Conservation (phyloP, 2,329 filamentous ascomycete species). For the Sporothrix pseudoabietina region DNA sequence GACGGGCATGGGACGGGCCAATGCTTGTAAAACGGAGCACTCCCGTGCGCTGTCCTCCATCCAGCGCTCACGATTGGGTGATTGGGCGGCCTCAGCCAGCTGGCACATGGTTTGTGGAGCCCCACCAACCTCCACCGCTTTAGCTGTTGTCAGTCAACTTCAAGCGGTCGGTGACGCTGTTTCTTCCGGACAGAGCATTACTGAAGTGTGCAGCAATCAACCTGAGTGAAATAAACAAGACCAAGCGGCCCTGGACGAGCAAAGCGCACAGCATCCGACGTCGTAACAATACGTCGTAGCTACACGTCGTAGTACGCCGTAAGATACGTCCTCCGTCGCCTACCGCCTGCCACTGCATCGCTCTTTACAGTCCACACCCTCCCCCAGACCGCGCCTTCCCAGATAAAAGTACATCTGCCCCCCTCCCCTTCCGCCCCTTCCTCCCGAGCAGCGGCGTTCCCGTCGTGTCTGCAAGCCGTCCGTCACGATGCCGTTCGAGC, state of each 20-base stretch:
- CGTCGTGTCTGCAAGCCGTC: not conserved
- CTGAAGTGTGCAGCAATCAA: not conserved
- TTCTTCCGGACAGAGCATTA: not conserved
- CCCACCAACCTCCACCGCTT: not conserved
- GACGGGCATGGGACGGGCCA: not conserved
- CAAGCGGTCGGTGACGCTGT: not conserved
- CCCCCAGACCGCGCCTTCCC: not conserved
- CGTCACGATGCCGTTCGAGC: slow-evolving; percentile 51
- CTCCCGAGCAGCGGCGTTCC: not conserved
- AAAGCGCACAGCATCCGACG: not conserved
- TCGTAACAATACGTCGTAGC: not conserved
- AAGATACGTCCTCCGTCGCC: not conserved
- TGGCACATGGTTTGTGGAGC: not conserved
- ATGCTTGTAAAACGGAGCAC: not conserved
- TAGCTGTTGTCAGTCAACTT: not conserved
- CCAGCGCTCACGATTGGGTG: not conserved
- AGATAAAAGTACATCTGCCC: not conserved
- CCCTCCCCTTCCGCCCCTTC: no score
- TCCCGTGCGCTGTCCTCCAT: not conserved
- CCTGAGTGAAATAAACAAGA: not conserved
- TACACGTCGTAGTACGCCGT: no score
- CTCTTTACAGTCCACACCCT: not conserved
- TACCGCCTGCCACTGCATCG: not conserved
- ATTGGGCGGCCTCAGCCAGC: slow-evolving; percentile 11
- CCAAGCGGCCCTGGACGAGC: not conserved